Percentiles rank a stretch among this genome's conserved stretches.
Conservation (phyloP, 257 asterid species). For the Salvia splendens region DNA sequence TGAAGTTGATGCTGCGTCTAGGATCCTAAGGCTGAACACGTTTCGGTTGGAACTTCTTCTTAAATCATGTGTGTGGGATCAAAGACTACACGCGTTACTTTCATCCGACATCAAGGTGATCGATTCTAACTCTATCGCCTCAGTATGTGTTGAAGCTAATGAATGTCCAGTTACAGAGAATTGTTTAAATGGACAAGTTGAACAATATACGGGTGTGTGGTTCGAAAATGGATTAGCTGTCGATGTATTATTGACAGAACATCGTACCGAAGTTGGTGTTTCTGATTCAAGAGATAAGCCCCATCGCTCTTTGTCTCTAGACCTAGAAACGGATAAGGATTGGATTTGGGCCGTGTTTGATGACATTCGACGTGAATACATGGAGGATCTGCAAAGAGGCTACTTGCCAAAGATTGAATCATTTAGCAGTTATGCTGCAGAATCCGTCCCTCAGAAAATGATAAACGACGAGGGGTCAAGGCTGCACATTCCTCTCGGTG, state of each 20-base stretch:
- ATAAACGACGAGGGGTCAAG: slow-evolving; percentile 67
- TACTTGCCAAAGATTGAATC: slow-evolving; percentile 63
- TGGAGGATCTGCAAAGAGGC: slow-evolving; percentile 64
- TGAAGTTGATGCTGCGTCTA: slow-evolving; percentile 49
- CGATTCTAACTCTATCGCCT: slow-evolving; percentile 29
- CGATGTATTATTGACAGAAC: too few relatives aligned
- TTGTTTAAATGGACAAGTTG: slow-evolving; percentile 40
- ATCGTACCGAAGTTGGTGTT: slow-evolving; percentile 26
- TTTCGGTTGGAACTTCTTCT: slow-evolving; percentile 69
- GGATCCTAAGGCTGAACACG: slow-evolving; percentile 63
- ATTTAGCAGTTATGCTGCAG: slow-evolving; percentile 46
- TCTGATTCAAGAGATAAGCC: slow-evolving; percentile 39
- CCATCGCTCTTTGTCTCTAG: slow-evolving; percentile 30
- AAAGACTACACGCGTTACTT: slow-evolving; percentile 63
- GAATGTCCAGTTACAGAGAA: slow-evolving; percentile 44
- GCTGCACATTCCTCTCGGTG: slow-evolving; percentile 78
- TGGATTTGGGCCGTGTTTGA: slow-evolving; percentile 77
- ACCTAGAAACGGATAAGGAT: slow-evolving; percentile 43
- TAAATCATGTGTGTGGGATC: slow-evolving; percentile 80
- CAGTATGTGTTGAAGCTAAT: slow-evolving; percentile 33
- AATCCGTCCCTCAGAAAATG: slow-evolving; percentile 49
- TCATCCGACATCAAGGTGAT: slow-evolving; percentile 50
- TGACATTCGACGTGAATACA: slow-evolving; percentile 61
- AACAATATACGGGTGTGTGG: slow-evolving; percentile 30
- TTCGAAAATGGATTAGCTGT: too few relatives aligned